Evolutionary conservation across 2,329 filamentous ascomycete species (phyloP).

Genomic region (Penicillium olsonii): DNA sequence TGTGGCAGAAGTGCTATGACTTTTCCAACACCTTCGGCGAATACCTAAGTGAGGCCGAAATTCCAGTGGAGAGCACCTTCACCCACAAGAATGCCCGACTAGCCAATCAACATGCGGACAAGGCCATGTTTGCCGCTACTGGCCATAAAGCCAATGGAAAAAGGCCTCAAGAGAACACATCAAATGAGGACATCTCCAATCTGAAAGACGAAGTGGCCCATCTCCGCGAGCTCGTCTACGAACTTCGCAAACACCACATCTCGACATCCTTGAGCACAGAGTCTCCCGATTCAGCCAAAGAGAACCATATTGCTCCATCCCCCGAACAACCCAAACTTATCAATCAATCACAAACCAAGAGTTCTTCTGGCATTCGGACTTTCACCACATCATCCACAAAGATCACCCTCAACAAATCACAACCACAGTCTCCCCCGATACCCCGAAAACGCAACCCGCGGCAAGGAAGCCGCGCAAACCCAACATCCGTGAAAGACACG

Average conservation of each 20-base stretch:
- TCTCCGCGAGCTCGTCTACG: constrained; percentile 32
- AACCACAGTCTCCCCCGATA: not conserved
- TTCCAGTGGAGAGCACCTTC: constrained; percentile 15
- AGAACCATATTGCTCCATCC: constrained; percentile 6
- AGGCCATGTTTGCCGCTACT: constrained; percentile 26
- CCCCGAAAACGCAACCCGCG: not conserved
- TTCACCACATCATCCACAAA: constrained; percentile 17
- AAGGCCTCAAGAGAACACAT: constrained; percentile 5
- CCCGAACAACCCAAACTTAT: not conserved
- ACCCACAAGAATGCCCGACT: constrained; percentile 21
- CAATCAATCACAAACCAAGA: not conserved
- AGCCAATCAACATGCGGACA: constrained; percentile 26
- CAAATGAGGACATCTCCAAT: constrained; percentile 26
- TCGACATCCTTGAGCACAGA: constrained; percentile 12
- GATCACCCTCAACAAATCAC: constrained; percentile 5
- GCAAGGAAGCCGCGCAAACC: not conserved
- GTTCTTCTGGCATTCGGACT: constrained; percentile 8
- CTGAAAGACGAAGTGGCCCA: constrained; percentile 34
- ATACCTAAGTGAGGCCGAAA: constrained; percentile 25
- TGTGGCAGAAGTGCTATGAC: constrained; percentile 35
- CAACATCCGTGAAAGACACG: not conserved
- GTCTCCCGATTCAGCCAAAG: constrained; percentile 4
- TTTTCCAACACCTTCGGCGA: constrained; percentile 35
- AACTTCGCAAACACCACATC: constrained; percentile 25
- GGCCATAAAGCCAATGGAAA: constrained; percentile 6